Evolutionary conservation across 2,329 filamentous ascomycete genomes (phyloP).

Genomic region (Clarireedia paspali): DNA sequence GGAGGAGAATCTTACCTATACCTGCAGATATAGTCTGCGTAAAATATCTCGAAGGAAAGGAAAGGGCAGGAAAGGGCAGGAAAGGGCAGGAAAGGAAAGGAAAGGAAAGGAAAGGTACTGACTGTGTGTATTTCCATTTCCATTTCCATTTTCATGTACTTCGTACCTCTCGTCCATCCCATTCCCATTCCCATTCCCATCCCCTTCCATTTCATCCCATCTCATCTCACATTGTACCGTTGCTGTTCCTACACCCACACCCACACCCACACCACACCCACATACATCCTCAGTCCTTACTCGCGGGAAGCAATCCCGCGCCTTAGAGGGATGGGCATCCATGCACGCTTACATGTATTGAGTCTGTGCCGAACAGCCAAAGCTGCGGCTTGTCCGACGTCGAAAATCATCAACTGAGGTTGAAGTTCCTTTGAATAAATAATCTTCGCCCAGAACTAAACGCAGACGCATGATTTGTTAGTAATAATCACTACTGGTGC

Average conservation of each 20-base stretch:
- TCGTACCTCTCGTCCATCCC: no score
- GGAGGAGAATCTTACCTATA: no score
- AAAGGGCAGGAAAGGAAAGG: neutral
- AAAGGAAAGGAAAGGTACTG: neutral
- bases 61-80: no score
- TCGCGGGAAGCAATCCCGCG: neutral
- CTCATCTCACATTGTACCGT: neutral
- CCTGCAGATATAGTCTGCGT: no score
- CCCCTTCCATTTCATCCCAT: neutral
- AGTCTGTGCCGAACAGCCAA: neutral
- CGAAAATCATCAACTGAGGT: neutral
- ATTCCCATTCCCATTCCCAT: neutral
- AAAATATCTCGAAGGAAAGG: no score
- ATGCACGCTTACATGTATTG: constrained; percentile 6
- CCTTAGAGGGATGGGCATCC: neutral
- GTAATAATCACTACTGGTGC: neutral
- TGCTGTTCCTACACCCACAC: no score
- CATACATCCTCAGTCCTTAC: no score
- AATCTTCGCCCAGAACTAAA: no score
- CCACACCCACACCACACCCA: no score
- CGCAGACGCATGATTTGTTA: neutral
- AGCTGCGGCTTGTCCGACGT: constrained; percentile 4
- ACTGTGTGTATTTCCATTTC: neutral
- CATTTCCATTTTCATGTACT: neutral
- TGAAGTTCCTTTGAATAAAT: no score